Percentiles rank a stretch among this genome's conserved stretches.
Conservation (phyloP, 2,329 filamentous ascomycete species). For the Bipolaris gigantea region DNA sequence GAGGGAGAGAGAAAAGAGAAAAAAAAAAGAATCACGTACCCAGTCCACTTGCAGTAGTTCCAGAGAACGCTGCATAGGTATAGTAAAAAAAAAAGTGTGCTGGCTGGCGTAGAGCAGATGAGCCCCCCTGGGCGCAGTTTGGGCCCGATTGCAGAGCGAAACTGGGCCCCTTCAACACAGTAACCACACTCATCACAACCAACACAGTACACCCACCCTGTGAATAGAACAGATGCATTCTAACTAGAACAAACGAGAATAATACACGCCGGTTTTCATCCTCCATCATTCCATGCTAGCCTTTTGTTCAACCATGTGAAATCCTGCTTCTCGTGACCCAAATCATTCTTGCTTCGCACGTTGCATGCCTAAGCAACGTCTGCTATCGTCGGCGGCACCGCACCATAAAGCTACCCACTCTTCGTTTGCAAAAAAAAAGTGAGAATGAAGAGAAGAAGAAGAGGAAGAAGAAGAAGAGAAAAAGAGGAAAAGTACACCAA, state of each 20-base stretch:
- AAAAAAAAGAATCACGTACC: too few relatives aligned
- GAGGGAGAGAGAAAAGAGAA: too few relatives aligned
- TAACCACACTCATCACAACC: not conserved
- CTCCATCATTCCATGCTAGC: slow-evolving; percentile 7
- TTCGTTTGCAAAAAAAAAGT: not conserved
- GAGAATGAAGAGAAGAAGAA: slow-evolving; percentile 7
- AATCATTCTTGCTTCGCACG: not conserved
- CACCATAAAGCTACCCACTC: slow-evolving; percentile 12
- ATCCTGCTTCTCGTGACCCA: slow-evolving; percentile 21
- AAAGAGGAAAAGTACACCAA: slow-evolving; percentile 15
- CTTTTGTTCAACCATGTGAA: slow-evolving; percentile 21
- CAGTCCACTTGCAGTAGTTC: too few relatives aligned
- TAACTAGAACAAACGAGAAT: slow-evolving; percentile 36
- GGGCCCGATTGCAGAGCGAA: too few relatives aligned
- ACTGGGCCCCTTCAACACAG: not conserved
- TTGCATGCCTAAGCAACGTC: slow-evolving; percentile 33
- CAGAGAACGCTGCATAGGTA: too few relatives aligned
- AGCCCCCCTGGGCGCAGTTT: too few relatives aligned
- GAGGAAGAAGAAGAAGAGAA: too few relatives aligned
- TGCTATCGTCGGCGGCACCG: slow-evolving; percentile 11
- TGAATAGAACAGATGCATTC: slow-evolving; percentile 29
- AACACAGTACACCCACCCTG: not conserved
- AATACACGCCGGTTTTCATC: slow-evolving; percentile 31
- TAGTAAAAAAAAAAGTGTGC: too few relatives aligned
- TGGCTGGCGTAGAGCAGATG: too few relatives aligned